These are phyloP conservation scores for Helichrysum umbraculigerum DNA, from an alignment of 129 eudicot genomes.

Conservation along the genomic window DNA sequence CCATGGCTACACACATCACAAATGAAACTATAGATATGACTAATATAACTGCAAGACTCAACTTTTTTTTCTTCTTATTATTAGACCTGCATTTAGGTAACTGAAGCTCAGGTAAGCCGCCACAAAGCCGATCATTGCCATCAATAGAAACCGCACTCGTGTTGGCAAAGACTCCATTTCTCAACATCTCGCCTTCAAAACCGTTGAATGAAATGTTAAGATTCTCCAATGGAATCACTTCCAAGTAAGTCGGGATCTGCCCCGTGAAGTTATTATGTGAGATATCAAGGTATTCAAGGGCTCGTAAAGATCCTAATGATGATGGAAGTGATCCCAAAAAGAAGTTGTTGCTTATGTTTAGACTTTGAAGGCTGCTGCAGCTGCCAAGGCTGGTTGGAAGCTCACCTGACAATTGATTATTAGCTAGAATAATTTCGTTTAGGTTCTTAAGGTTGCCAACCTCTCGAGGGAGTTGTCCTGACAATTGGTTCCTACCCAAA, in stretches of 20 bases:
- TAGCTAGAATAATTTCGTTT: constrained; percentile 23
- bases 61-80: not conserved
- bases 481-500: constrained; percentile 35
- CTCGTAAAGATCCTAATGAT: constrained; percentile 40
- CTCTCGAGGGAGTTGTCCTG: constrained; percentile 36
- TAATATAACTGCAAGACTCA: constrained; percentile 23
- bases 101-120: constrained; percentile 34
- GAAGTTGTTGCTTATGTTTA: constrained; percentile 27
- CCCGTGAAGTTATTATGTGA: constrained; percentile 53
- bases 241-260: constrained; percentile 31
- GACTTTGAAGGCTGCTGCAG: constrained; percentile 35
- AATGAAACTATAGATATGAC: constrained; percentile 20
- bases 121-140: constrained; percentile 42
- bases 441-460: constrained; percentile 33
- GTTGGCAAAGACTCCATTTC: constrained; percentile 39
- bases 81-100: constrained; percentile 32
- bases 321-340: constrained; percentile 40
- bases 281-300: constrained; percentile 29
- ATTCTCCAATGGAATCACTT: constrained; percentile 16
- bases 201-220: constrained; percentile 40
- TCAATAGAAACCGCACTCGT: constrained; percentile 19
- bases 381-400: constrained; percentile 42
- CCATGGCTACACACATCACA: constrained; percentile 5
- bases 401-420: constrained; percentile 41
- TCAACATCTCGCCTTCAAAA: constrained; percentile 38